Evolutionary conservation across 2,329 filamentous ascomycete genomes (phyloP).

Genomic region (Venturiaceae sp.): DNA sequence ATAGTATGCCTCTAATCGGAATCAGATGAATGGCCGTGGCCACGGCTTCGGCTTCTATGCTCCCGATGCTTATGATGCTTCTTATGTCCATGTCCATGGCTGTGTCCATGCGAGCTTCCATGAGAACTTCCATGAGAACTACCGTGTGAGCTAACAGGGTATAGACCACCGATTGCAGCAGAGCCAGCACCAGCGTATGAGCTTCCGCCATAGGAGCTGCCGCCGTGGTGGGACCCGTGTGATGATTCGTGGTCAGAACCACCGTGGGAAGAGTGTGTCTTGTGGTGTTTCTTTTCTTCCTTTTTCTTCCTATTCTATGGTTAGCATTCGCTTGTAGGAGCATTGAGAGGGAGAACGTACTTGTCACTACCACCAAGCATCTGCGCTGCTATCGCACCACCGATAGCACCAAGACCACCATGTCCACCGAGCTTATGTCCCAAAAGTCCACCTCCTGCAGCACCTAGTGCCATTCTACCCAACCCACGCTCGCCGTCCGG

Average conservation of each 20-base stretch:
- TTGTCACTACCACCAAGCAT: constrained; percentile 7
- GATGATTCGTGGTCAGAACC: neutral
- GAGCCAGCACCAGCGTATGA: constrained; percentile 1
- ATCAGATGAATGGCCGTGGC: constrained; percentile 1
- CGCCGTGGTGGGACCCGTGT: neutral
- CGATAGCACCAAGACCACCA: constrained; percentile 7
- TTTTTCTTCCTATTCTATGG: constrained; percentile 7
- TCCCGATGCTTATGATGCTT: constrained; percentile 5
- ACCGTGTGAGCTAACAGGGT: neutral
- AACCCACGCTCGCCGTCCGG: constrained; percentile 9
- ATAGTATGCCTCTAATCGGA: constrained; percentile 4
- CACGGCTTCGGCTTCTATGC: constrained; percentile 3
- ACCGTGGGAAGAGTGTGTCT: constrained; percentile 5
- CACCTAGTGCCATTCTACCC: constrained; percentile 7
- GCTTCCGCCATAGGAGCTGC: constrained; percentile 3
- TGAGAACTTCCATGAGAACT: neutral
- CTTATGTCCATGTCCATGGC: constrained; percentile 3
- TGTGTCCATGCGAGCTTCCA: neutral
- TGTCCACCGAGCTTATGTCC: constrained; percentile 8
- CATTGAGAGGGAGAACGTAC: neutral
- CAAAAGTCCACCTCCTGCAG: constrained; percentile 4
- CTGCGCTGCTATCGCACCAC: constrained; percentile 8
- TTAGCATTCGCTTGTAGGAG: neutral
- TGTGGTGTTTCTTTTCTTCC: constrained; percentile 9
- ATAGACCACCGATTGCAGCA: constrained; percentile 3